These are phyloP conservation scores for Asterophora lycoperdoides DNA, from an alignment of 768 basidiomycete species.

Conservation along the genomic window DNA sequence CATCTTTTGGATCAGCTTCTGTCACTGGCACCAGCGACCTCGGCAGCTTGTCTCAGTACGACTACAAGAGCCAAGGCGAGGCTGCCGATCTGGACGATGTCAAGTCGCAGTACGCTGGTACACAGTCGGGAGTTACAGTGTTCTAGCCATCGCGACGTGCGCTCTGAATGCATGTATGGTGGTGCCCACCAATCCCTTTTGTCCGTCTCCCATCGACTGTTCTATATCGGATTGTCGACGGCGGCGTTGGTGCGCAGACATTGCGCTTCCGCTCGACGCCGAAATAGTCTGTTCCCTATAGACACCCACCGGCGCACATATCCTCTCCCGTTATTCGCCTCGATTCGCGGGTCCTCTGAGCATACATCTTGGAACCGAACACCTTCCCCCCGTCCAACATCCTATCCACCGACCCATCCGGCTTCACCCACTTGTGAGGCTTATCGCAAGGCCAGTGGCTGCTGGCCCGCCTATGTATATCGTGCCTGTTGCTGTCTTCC, in stretches of 20 bases:
- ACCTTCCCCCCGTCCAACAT: conserved; percentile 3
- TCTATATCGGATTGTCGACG: conserved; percentile 8
- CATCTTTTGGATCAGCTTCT: conserved; percentile 67
- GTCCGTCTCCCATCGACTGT: conserved; percentile 5
- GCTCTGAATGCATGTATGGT: conserved; percentile 3
- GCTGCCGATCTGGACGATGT: conserved; percentile 76
- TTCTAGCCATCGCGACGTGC: conserved; percentile 40
- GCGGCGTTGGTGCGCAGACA: conserved; percentile 6
- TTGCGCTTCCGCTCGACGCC: conserved; percentile 5
- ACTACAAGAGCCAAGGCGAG: conserved; percentile 90
- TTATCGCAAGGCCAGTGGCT: neutral
- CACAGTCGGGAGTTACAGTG: conserved; percentile 81
- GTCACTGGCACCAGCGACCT: conserved; percentile 73
- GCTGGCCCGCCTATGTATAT: neutral
- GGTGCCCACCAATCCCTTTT: neutral
- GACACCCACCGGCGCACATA: conserved; percentile 10
- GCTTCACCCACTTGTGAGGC: neutral
- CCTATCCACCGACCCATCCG: conserved; percentile 5
- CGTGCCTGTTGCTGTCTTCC: neutral
- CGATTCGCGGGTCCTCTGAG: conserved; percentile 8
- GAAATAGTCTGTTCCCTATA: conserved; percentile 7
- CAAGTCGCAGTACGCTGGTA: conserved; percentile 84
- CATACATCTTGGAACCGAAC: conserved; percentile 16
- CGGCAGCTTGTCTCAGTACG: conserved; percentile 73
- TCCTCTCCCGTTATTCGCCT: conserved; percentile 11